phyloP scores from a whole-genome alignment of 768 basidiomycete species.

The Amanita molliuscula region DNA sequence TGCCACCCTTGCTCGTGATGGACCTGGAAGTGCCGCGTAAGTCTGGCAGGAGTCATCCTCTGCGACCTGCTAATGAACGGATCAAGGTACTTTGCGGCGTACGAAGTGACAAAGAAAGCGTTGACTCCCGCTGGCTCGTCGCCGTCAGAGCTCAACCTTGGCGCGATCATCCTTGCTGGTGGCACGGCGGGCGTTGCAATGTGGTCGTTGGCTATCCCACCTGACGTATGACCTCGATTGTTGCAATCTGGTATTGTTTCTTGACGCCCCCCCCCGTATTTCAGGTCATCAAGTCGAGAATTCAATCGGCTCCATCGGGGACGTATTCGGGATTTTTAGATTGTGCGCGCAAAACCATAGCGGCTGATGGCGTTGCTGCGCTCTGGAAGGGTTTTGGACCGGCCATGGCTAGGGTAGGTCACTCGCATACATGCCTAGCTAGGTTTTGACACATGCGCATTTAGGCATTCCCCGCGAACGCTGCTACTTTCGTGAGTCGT shows the following conservation, averaged over 20 bases:
- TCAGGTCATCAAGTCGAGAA: constrained; percentile 94
- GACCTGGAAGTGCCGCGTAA: constrained; percentile 93
- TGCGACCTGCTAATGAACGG: not conserved
- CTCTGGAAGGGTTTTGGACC: constrained; percentile 98
- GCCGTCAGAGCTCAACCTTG: constrained; percentile 73
- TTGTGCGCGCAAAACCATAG: constrained; percentile 87
- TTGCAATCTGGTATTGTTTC: constrained; percentile 4
- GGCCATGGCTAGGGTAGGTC: constrained; percentile 80
- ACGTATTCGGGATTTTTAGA: constrained; percentile 95
- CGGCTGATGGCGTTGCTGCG: constrained; percentile 75
- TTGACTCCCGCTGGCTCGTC: constrained; percentile 75
- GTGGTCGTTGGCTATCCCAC: constrained; percentile 97
- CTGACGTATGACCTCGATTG: constrained; percentile 53
- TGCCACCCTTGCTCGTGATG: constrained; percentile 93
- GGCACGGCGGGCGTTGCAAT: constrained; percentile 94
- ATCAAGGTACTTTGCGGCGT: constrained; percentile 92
- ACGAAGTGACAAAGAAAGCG: constrained; percentile 85
- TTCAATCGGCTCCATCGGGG: constrained; percentile 94
- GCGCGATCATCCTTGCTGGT: constrained; percentile 84
- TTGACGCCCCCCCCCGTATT: too few relatives aligned
- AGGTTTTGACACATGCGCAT: not conserved
- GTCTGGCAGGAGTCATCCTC: constrained; percentile 19
- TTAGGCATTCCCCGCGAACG: constrained; percentile 95
- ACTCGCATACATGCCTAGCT: not conserved
- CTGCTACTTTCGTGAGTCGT: constrained; percentile 77